A percentile compares a stretch with the other conserved stretches of the same genome.
Conservation (phyloP, 2,329 filamentous ascomycete species). For the Xylaria sp. region DNA sequence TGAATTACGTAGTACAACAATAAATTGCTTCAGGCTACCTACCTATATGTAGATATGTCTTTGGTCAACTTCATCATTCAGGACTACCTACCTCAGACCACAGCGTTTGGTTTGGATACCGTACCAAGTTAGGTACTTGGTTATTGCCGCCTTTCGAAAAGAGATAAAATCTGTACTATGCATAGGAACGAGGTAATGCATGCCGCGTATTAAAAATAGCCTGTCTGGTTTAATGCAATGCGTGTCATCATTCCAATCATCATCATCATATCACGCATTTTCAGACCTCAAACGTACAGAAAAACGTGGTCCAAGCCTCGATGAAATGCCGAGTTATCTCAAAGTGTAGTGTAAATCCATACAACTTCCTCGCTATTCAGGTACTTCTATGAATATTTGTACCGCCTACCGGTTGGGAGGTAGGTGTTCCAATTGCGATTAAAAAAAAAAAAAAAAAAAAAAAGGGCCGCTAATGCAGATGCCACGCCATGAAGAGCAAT, state of each 20-base stretch:
- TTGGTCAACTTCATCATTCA: no score
- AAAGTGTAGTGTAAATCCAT: background rate
- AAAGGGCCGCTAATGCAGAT: conserved; percentile 13
- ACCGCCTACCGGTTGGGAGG: no score
- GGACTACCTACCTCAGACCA: no score
- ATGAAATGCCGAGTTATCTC: background rate
- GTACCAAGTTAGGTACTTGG: no score
- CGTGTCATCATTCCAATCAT: conserved; percentile 19
- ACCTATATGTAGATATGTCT: no score
- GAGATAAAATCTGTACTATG: background rate
- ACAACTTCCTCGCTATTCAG: no score
- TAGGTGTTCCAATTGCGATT: background rate
- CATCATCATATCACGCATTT: conserved; percentile 13
- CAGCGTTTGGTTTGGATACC: no score
- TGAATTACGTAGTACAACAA: no score
- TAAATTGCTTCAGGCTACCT: no score
- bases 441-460: background rate
- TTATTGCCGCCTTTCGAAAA: no score
- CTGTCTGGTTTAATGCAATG: conserved; percentile 13
- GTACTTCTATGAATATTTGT: no score
- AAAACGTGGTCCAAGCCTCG: background rate
- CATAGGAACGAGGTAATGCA: conserved; percentile 1
- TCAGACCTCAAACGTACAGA: background rate
- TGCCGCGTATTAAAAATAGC: conserved; percentile 16
- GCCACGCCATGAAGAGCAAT: background rate